These are phyloP conservation scores for Penicillium cinerascens DNA, from an alignment of 495 filamentous ascomycete species.

Conservation along the genomic window DNA sequence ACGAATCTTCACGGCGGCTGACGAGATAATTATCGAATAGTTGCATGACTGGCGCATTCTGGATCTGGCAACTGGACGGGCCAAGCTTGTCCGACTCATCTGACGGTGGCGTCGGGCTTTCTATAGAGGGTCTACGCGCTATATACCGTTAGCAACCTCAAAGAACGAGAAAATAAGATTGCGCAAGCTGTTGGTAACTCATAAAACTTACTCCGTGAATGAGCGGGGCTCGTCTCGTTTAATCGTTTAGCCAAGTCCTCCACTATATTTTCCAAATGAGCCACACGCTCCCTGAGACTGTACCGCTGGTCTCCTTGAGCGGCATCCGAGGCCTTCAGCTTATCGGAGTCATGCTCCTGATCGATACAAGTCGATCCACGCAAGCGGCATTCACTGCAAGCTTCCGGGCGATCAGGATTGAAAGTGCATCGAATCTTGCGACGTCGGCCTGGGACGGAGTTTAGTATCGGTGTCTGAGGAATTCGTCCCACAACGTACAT, in stretches of 20 bases:
- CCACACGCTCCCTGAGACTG: slow-evolving; percentile 36
- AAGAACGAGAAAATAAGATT: not conserved
- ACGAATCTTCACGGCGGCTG: slow-evolving; percentile 27
- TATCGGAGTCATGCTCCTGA: slow-evolving; percentile 27
- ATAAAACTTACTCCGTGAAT: slow-evolving; percentile 6
- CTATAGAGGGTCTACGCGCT: slow-evolving; percentile 5
- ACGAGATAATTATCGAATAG: slow-evolving; percentile 42
- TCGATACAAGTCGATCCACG: slow-evolving; percentile 32
- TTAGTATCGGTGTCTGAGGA: not conserved
- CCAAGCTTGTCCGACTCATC: slow-evolving; percentile 19
- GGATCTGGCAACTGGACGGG: slow-evolving; percentile 28
- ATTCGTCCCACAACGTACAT: slow-evolving; percentile 22
- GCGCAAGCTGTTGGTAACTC: not conserved
- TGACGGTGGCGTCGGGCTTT: slow-evolving; percentile 6
- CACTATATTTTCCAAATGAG: slow-evolving; percentile 35
- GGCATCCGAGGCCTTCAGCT: slow-evolving; percentile 1
- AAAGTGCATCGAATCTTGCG: slow-evolving; percentile 42
- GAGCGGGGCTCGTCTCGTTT: slow-evolving; percentile 10
- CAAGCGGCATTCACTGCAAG: slow-evolving; percentile 38
- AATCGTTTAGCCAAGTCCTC: slow-evolving; percentile 24
- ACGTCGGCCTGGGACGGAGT: slow-evolving; percentile 27
- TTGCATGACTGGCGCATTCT: slow-evolving; percentile 39
- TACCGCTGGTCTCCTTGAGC: slow-evolving; percentile 29
- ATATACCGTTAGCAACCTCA: not conserved
- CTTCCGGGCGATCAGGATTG: slow-evolving; percentile 20